Evolutionary conservation across 768 basidiomycete genomes (phyloP).

Genomic region (Xanthoconium stramineum): DNA sequence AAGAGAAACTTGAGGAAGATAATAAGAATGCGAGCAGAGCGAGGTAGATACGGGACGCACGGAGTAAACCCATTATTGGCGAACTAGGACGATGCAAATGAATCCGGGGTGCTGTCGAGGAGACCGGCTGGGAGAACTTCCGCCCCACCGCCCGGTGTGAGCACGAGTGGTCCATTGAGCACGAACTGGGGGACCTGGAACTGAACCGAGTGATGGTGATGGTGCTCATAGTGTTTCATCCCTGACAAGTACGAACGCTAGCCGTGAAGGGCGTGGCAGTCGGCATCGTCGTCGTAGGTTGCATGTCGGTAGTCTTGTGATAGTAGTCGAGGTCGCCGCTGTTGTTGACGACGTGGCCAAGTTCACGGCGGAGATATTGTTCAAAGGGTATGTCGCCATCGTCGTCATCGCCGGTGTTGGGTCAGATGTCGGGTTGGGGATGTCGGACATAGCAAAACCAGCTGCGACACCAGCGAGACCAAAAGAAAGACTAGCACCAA

Average conservation of each 20-base stretch:
- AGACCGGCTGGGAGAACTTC: constrained; percentile 61
- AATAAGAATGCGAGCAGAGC: constrained; percentile 3
- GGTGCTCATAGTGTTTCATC: neutral
- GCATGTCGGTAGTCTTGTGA: constrained; percentile 12
- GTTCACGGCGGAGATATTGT: constrained; percentile 34
- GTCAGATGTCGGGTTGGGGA: neutral
- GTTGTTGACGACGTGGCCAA: constrained; percentile 2
- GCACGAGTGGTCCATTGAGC: constrained; percentile 51
- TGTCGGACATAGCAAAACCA: constrained; percentile 74
- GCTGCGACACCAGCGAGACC: constrained; percentile 36
- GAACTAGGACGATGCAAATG: constrained; percentile 47
- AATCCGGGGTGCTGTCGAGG: constrained; percentile 22
- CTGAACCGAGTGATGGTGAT: constrained; percentile 32
- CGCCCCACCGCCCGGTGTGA: constrained; percentile 71
- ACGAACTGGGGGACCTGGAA: constrained; percentile 70
- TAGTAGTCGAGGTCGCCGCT: constrained; percentile 4
- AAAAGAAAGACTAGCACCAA: constrained; percentile 48
- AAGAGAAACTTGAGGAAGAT: constrained; percentile 22
- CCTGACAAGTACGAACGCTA: constrained; percentile 3
- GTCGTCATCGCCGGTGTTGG: neutral
- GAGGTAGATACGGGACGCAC: constrained; percentile 15
- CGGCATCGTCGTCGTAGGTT: constrained; percentile 6
- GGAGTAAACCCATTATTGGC: constrained; percentile 41
- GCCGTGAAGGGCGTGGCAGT: constrained; percentile 8
- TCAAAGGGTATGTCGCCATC: constrained; percentile 39